Base-by-base conservation (phyloP, 2,329 filamentous ascomycete species). In the Aspergillus sojae region DNA sequence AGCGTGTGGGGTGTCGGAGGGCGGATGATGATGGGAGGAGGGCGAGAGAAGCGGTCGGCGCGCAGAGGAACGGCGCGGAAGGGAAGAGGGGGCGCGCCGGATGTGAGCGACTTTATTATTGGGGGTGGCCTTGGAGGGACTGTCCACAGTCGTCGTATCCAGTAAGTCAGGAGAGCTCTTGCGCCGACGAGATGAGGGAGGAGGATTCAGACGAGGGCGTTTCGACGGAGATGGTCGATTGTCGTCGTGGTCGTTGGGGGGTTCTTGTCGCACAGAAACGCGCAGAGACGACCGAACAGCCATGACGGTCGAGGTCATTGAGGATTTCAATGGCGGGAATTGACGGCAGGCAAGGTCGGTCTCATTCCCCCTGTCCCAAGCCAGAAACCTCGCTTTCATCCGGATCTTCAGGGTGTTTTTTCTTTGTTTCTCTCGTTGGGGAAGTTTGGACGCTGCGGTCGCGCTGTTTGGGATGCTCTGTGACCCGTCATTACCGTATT, bases 161-260 rank as follows among this genome's bases (percentile, higher is more conserved):
- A 76, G 69, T 16, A 73, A 71, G 61, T 75, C 75, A 19, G 74
- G 74, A 14, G 74, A 77, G 63, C 75, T 77, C 60, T 67, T 70
- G 63, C 72, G 73, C 59, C 72, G 71, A 58, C 61, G 67, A 58
- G 62, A 65, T 6, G 39, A 41, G 16, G 39, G 19, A 43, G 59
- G 48, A 16, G 65, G 67, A 52, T 70, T 67, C 12, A 71, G 67
- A 55, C 73, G 68, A 67, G 69, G 67, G 52, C 70, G 70, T 62
- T 75, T 75, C 55, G 70, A 62, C 39, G 72, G 71, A 46, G 65
- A 58, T 23, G 36, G 58, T 60, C 50, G 59, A 60, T 60, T 68
- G 53, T 62, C 55, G 53, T 68, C 57, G 53, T 68, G 50, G 54
- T 67, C 61, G 62, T 67, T 62, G 57, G 67, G 64, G 60, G 30